Conservation (phyloP, 495 filamentous ascomycete species). For the Amniculicola lignicola region DNA sequence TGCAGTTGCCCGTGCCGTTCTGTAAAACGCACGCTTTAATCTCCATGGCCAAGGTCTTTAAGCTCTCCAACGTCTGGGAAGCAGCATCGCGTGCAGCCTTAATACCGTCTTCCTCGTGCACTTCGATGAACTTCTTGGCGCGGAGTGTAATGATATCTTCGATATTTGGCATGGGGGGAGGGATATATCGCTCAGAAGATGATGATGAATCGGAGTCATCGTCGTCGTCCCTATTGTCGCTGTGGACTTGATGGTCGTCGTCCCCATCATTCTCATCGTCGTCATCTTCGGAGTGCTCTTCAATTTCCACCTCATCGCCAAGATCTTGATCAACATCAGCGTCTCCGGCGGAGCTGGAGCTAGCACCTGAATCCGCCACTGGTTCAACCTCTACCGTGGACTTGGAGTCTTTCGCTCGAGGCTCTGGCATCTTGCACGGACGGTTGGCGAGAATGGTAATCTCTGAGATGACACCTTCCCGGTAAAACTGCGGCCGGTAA, state of each 20-base stretch:
- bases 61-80: slow-evolving; percentile 63
- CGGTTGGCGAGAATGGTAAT: slow-evolving; percentile 71
- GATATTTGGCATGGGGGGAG: slow-evolving; percentile 57
- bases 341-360: slow-evolving; percentile 25
- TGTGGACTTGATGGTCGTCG: slow-evolving; percentile 54
- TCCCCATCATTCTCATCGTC: slow-evolving; percentile 60
- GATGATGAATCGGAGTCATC: slow-evolving; percentile 56
- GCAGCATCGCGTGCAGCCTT: slow-evolving; percentile 75
- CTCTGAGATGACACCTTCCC: slow-evolving; percentile 93
- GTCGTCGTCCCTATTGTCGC: slow-evolving; percentile 52
- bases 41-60: slow-evolving; percentile 67
- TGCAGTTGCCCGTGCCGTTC: slow-evolving; percentile 53
- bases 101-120: slow-evolving; percentile 70
- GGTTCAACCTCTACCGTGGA: slow-evolving; percentile 25
- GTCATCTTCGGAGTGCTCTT: slow-evolving; percentile 51
- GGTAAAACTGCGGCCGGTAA: slow-evolving; percentile 95
- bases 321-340: slow-evolving; percentile 48
- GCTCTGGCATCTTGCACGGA: slow-evolving; percentile 43
- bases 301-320: slow-evolving; percentile 53
- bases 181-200: slow-evolving; percentile 43
- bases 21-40: slow-evolving; percentile 66
- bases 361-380: slow-evolving; percentile 10
- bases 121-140: slow-evolving; percentile 77
- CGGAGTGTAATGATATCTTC: slow-evolving; percentile 70
- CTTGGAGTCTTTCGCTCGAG: slow-evolving; percentile 27